Evolutionary conservation across 2,329 filamentous ascomycete species (phyloP), one percentile per base, ranked within the genome.

Genomic region (Arthrobotrys musiformis): DNA sequence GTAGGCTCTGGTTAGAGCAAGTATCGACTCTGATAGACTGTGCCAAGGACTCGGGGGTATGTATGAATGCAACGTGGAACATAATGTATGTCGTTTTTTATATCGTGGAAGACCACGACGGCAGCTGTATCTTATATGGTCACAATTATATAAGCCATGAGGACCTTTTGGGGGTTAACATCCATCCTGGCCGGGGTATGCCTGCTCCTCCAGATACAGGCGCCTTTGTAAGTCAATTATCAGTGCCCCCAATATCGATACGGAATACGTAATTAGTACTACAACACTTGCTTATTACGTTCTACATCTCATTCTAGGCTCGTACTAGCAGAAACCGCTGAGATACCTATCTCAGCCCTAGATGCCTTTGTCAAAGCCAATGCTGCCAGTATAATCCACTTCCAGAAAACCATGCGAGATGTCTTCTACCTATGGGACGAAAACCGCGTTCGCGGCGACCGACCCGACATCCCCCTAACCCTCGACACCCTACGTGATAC

Each of bases 331-430:
- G n/a, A 40, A 2, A 26, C 26, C 24, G 35, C 17, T 2, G 56
- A 68, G 35, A 76, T 76, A 8, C 46, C 56, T 11, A 46, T 52
- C 7, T 0, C 24, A 46, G 48, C 70, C 2, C 48, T 76, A n/a
- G 30, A 60, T 0, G 50, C 19, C 30, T 76, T 76, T 33, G 37
- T 70, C 35, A 19, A 61, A 13, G 28, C 19, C 3, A 56, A 76
- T 13, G 6, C 15, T 0, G 19, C n/a, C 3, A 50, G 19, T 2
- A 58, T 76, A 19, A 7, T 11, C 17, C 50, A 19, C 1, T 70
- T 76, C 46, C 72, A 70, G n/a, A 28, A 50, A 7, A 26, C 72
- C 4, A 50, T 70, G 48, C 63, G 56, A 4, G 40, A 50, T 4
- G 33, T 76, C 6, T 58, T 42, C 22, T 50, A 30, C 9, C 22